phyloP scores from a whole-genome alignment of 345 rosid species.

The Xanthoceras sorbifolium region DNA sequence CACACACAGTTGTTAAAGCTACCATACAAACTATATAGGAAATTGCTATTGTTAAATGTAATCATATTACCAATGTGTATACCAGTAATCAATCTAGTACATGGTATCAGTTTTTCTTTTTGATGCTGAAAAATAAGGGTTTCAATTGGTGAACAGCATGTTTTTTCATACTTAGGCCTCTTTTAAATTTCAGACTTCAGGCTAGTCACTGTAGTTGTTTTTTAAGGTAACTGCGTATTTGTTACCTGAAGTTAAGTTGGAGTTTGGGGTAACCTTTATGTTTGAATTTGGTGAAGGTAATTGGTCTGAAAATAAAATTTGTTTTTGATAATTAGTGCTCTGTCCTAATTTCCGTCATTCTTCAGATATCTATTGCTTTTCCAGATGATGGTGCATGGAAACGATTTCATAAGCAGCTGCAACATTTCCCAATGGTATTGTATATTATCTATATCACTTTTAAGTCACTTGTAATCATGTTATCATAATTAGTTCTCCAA shows the following conservation, averaged over 20 bases:
- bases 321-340: background rate
- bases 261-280: background rate
- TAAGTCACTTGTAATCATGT: constrained; percentile 8
- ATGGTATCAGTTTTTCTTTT: background rate
- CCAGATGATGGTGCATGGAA: constrained; percentile 99
- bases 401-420: constrained; percentile 93
- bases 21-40: background rate
- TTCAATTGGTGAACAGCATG: background rate
- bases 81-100: background rate
- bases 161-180: background rate
- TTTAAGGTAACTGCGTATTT: background rate
- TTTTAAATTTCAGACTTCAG: background rate
- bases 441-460: constrained; percentile 1
- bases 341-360: constrained; percentile 20
- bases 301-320: background rate
- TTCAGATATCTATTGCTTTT: constrained; percentile 94
- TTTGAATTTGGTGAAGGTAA: background rate
- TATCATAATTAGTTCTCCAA: background rate
- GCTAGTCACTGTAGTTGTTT: background rate
- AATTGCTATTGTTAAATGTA: background rate
- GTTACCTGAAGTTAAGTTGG: background rate
- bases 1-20: background rate
- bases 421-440: constrained; percentile 88
- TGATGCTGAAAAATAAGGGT: background rate
- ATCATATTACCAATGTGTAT: background rate